A percentile compares a stretch with the other conserved stretches of the same genome.
Evolutionary conservation across 495 filamentous ascomycete genomes (phyloP).

Genomic region (Xylaria grammica): DNA sequence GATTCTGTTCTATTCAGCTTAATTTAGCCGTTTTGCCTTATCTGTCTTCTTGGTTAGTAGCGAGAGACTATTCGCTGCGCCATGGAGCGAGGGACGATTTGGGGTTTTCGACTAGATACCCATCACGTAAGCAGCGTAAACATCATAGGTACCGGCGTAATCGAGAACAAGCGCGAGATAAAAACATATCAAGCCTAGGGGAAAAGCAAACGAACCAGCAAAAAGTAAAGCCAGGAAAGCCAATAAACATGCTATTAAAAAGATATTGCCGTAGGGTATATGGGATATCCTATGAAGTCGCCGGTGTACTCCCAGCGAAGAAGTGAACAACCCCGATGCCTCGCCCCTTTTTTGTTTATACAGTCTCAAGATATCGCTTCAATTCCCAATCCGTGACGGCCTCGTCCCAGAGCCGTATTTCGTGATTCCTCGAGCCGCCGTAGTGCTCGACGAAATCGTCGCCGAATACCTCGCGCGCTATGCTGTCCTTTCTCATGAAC

Average conservation of each 20-base stretch:
- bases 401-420: slow-evolving; percentile 90
- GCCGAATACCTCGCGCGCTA: slow-evolving; percentile 90
- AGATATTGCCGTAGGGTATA: neutral
- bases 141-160: no score
- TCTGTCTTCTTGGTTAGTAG: no score
- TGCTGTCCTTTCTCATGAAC: slow-evolving; percentile 75
- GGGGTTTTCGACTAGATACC: no score
- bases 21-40: no score
- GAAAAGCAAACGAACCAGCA: neutral
- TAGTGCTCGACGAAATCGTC: slow-evolving; percentile 96
- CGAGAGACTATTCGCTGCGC: no score
- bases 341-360: slow-evolving; percentile 43
- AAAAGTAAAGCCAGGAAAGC: neutral
- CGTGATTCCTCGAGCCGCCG: slow-evolving; percentile 90
- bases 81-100: no score
- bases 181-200: no score
- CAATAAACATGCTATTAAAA: neutral
- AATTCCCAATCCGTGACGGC: slow-evolving; percentile 92
- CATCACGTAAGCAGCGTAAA: no score
- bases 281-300: slow-evolving; percentile 7
- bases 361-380: slow-evolving; percentile 74
- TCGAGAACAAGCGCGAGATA: no score
- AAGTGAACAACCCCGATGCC: neutral
- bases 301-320: neutral
- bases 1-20: no score